Conservation (phyloP, 345 rosid species). For the Citrus inodora region DNA sequence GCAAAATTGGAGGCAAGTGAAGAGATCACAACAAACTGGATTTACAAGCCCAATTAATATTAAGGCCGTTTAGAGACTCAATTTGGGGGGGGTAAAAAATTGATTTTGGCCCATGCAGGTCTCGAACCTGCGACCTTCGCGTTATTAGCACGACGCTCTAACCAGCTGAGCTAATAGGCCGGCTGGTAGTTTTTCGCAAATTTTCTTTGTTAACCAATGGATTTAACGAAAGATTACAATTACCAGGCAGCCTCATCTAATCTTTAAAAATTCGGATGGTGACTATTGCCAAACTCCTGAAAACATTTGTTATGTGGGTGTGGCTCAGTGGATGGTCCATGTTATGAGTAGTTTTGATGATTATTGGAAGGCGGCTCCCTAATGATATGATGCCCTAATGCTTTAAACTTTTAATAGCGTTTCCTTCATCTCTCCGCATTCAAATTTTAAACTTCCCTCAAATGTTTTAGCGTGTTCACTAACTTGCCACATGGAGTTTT, state of each 20-base stretch:
- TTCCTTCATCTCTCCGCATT: not conserved
- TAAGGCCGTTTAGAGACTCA: too few species aligned
- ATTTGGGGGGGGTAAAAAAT: too few species aligned
- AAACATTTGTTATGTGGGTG: not conserved
- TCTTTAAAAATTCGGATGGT: too few species aligned
- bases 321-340: not conserved
- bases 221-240: too few species aligned
- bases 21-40: too few species aligned
- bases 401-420: not conserved
- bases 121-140: slow-evolving; percentile 57
- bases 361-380: not conserved
- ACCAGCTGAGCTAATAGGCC: not conserved
- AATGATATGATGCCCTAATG: not conserved
- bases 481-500: not conserved
- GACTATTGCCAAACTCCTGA: not conserved
- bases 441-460: not conserved
- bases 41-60: too few species aligned
- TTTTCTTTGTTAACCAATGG: accelerated
- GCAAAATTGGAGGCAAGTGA: not conserved
- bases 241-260: too few species aligned
- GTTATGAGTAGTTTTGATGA: not conserved
- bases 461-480: not conserved
- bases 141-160: slow-evolving; percentile 25
- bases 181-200: accelerated
- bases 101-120: slow-evolving; percentile 28